Conservation (phyloP, 1,139 yeast genomes). For the Kluyveromyces marxianus region DNA sequence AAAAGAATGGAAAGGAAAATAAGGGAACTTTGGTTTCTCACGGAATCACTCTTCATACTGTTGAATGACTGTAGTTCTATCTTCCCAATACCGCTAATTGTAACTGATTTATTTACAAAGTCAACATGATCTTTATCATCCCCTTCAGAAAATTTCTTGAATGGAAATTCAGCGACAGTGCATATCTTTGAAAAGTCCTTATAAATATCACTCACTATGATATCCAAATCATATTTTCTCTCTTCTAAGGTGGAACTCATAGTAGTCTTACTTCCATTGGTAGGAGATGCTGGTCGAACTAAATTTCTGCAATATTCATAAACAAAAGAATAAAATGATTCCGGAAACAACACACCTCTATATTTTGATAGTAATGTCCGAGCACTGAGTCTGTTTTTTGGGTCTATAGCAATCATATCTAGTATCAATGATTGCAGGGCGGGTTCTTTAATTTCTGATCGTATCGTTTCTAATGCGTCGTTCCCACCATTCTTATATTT, state of each 20-base stretch:
- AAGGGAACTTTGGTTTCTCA: constrained; percentile 45
- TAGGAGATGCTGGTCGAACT: constrained; percentile 25
- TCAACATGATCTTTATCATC: constrained; percentile 2
- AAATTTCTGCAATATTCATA: constrained; percentile 56
- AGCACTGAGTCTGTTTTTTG: constrained; percentile 52
- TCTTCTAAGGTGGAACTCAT: constrained; percentile 25
- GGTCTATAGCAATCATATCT: constrained; percentile 59
- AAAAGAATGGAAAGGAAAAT: constrained; percentile 57
- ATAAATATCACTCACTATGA: constrained; percentile 51
- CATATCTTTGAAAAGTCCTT: constrained; percentile 48
- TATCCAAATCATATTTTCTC: constrained; percentile 44
- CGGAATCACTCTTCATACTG: constrained; percentile 5
- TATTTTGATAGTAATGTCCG: constrained; percentile 45
- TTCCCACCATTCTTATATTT: constrained; percentile 69
- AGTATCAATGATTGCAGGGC: constrained; percentile 46
- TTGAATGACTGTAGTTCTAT: constrained; percentile 7
- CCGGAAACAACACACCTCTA: constrained; percentile 54
- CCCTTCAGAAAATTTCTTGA: constrained; percentile 8
- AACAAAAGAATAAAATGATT: constrained; percentile 59
- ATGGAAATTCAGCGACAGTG: constrained; percentile 39
- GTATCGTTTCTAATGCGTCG: constrained; percentile 43
- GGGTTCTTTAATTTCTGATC: constrained; percentile 43
- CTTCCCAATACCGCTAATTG: constrained; percentile 9
- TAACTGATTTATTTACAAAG: not conserved
- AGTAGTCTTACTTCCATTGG: constrained; percentile 19